Base-by-base conservation (phyloP, 2,329 filamentous ascomycete genomes). In the Chrysoporthe cubensis region DNA sequence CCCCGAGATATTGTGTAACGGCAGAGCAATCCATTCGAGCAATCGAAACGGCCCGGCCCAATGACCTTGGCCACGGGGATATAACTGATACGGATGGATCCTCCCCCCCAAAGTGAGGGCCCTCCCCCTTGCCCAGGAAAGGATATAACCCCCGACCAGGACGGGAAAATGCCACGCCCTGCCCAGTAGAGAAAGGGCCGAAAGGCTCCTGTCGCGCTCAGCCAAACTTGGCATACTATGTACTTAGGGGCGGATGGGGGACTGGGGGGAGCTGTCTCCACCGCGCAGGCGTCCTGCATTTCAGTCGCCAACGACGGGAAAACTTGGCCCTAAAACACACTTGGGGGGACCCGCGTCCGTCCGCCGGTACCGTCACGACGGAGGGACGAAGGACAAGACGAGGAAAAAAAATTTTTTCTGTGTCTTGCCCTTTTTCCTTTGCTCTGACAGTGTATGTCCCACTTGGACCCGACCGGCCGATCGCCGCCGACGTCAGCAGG, bases 151-250 rank as follows among this genome's bases (percentile, higher is more conserved):
- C 62, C 64, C 44, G 48, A 58, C 2, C n/a, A 44, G 32, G 26
- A 56, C 50, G 42, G n/a, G 62, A 64, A 40, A 40, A 69, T 66
- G 67, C 67, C 26, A 26, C 26, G 26, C 26, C 26, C 60, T 66
- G 64, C 64, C 67, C 59, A 26, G 26, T 64, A 34, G 48, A 64
- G 26, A 69, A 69, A 69, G 67, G 67, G 67, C 67, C 67, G 67
- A 69, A 69, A 69, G 60, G 64, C 57, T 54, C 50, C 26, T 54
- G 26, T 32, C 16, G 54, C 34, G 57, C 18, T 21, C 40, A 42
- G 40, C 57, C 40, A 60, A 44, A 60, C 1, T 32, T 60, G 57
- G 57, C 57, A 26, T 13, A 62, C 37, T 40, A 9, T 40, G 37
- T 40, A 40, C 37, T 14, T 13, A 21, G 60, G 26, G 16, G 43